phyloP scores from a whole-genome alignment of 169 alveolate species.

The Eimeria acervulina region DNA sequence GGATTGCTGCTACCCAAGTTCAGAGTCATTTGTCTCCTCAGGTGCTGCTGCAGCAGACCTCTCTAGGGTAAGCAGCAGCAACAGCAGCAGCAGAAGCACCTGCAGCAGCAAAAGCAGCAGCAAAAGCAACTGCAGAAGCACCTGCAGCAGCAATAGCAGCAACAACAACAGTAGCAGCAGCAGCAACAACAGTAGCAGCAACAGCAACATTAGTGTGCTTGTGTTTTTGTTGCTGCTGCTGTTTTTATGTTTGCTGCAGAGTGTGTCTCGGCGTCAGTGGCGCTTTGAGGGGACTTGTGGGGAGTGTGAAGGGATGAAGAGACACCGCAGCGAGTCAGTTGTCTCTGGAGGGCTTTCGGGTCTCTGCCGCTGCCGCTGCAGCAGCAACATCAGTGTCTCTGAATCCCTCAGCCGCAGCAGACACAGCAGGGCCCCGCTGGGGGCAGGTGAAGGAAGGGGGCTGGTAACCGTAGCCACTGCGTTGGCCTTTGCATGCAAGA shows the following conservation, averaged over 20 bases:
- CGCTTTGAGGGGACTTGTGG: neutral
- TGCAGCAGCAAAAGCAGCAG: neutral
- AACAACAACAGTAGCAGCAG: neutral
- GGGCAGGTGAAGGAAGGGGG: neutral
- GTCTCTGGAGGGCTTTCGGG: neutral
- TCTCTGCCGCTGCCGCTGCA: conserved; percentile 25
- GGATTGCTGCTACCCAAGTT: neutral
- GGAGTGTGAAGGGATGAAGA: neutral
- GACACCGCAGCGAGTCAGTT: conserved; percentile 19
- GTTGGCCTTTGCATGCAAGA: neutral
- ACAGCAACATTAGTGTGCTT: neutral
- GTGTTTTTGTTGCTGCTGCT: neutral
- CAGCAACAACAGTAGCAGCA: conserved; percentile 4
- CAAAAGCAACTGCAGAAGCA: too few species aligned
- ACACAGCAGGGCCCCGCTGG: neutral
- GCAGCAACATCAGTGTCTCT: conserved; percentile 35
- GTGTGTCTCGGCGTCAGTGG: neutral
- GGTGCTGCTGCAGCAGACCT: neutral
- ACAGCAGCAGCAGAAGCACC: neutral
- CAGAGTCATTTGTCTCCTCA: neutral
- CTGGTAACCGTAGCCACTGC: neutral
- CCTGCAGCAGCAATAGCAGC: too few species aligned
- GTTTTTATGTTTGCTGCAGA: neutral
- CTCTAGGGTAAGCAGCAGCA: conserved; percentile 34
- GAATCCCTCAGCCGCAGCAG: conserved; percentile 64